Conservation (phyloP, 441 rosid species). For the Dalechampia spathulata region DNA sequence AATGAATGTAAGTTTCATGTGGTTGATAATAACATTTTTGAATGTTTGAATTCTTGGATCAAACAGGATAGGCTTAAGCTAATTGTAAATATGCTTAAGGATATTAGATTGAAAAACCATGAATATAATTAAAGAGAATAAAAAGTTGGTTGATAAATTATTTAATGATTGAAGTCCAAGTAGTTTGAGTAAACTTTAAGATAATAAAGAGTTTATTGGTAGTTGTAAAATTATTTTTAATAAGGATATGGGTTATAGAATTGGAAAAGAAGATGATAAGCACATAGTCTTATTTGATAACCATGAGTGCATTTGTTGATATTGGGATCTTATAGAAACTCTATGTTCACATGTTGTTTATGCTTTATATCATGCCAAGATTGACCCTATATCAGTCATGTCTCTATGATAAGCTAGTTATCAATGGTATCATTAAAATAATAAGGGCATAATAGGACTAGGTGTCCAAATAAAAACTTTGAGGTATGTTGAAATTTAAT, state of each 20-base stretch:
- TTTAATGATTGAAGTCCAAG: background rate
- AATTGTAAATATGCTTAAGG: background rate
- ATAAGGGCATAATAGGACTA: too few relatives aligned
- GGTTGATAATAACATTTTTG: background rate
- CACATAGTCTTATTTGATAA: background rate
- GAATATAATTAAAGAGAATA: background rate
- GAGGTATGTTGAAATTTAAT: too few relatives aligned
- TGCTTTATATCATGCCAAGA: too few relatives aligned
- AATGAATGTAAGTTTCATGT: background rate
- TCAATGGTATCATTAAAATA: too few relatives aligned
- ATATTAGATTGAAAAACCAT: background rate
- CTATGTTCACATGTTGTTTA: too few relatives aligned
- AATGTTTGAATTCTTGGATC: background rate
- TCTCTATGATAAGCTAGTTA: too few relatives aligned
- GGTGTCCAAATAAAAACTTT: too few relatives aligned
- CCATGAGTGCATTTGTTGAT: background rate
- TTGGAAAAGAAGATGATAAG: background rate
- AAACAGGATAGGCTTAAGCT: too few relatives aligned
- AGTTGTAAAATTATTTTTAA: too few relatives aligned
- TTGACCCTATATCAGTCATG: too few relatives aligned
- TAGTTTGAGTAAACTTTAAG: too few relatives aligned
- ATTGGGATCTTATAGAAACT: too few relatives aligned
- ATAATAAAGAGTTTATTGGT: background rate
- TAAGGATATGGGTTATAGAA: background rate
- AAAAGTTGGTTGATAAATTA: background rate